Base-by-base conservation (phyloP, 108 stramenopile genomes). In the Epipyxis sp. region DNA sequence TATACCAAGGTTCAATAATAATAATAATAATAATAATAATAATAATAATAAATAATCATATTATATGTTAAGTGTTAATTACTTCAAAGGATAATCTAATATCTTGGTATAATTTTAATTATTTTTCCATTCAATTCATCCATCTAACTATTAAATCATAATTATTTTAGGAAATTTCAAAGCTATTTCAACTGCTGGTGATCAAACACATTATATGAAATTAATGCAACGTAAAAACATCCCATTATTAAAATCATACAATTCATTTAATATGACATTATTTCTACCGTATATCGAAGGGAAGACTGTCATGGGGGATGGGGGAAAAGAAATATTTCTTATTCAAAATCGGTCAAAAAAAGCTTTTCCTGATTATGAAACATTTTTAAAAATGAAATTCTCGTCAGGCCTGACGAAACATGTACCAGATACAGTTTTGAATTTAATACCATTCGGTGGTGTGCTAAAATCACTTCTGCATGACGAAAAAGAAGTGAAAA, bases 151-250 rank as follows among this genome's bases (percentile, higher is more conserved):
- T n/a, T n/a, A n/a, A n/a, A n/a, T n/a, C n/a, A n/a, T n/a, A n/a
- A n/a, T n/a, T n/a, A n/a, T n/a, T n/a, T n/a, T n/a, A 37, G 61
- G 61, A 29, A 65, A 65, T 65, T 16, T 65, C 61, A 65, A 65
- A 32, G 61, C 61, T 6, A 32, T 65, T 65, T 65, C 30, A 32
- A 65, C 61, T 6, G 61, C 30, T 10, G 61, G 61, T 35, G 61
- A 65, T 65, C 3, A 10, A 16, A 65, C 27, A 6, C 61, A 65
- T 65, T 65, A 65, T 32, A 65, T 65, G 61, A 65, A 65, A 65
- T 16, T 32, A 37, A 65, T 65, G 61, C 61, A 65, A 65, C 61
- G 61, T 3, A 65, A 65, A 25, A 37, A 37, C 6, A 32, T 16
- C 61, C 61, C 61, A 6, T 32, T 65, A 10, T 25, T 65, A 3